Conservation (phyloP, 108 stramenopile species). For the Skeletonema menzelii region DNA sequence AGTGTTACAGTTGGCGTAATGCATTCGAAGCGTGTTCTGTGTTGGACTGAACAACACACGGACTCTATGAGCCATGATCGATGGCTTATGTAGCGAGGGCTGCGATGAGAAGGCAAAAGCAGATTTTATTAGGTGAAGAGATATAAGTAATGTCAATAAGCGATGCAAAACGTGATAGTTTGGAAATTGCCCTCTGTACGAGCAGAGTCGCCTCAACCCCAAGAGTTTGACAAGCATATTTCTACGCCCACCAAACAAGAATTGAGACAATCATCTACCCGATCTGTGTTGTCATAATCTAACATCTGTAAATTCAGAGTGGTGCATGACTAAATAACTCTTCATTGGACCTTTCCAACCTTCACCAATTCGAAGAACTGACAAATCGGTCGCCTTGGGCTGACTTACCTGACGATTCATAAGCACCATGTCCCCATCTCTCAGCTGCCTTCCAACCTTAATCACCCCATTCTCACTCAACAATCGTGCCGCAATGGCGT, state of each 20-base stretch:
- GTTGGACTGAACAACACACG: slow-evolving; percentile 93
- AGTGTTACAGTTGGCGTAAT: slow-evolving; percentile 99
- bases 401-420: slow-evolving; percentile 95
- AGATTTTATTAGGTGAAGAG: background rate
- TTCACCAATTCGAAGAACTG: background rate
- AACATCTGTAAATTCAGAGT: slow-evolving; percentile 83
- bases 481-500: slow-evolving; percentile 86
- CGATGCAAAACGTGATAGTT: background rate
- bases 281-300: slow-evolving; percentile 77
- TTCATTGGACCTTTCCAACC: slow-evolving; percentile 52
- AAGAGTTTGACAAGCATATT: slow-evolving; percentile 56
- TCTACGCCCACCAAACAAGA: slow-evolving; percentile 50
- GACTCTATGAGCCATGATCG: slow-evolving; percentile 99
- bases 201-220: slow-evolving; percentile 26
- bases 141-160: background rate
- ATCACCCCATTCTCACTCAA: slow-evolving; percentile 70
- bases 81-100: slow-evolving; percentile 99
- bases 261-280: slow-evolving; percentile 30
- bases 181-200: slow-evolving; percentile 56
- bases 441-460: slow-evolving; percentile 95
- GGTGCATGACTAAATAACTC: slow-evolving; percentile 88
- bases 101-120: slow-evolving; percentile 30
- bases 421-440: slow-evolving; percentile 95
- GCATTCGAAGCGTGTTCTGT: slow-evolving; percentile 97
- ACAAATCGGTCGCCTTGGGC: background rate